These are phyloP conservation scores for Cyathus olla DNA, from an alignment of 1,284 basidiomycete genomes.

Conservation along the genomic window DNA sequence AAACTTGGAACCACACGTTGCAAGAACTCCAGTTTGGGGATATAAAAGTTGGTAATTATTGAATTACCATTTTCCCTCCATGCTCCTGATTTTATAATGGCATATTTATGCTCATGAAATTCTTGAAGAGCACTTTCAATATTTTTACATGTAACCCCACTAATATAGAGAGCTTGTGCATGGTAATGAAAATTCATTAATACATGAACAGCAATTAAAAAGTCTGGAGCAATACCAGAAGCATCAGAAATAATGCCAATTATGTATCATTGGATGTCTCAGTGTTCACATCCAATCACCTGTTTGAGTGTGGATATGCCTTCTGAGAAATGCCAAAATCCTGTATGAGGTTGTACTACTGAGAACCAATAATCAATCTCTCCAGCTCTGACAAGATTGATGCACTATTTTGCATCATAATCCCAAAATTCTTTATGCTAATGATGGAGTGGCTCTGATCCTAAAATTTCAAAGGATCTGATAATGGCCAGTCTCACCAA, in stretches of 20 bases:
- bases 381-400: slow-evolving; percentile 18
- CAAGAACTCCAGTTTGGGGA: slow-evolving; percentile 44
- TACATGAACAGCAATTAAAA: slow-evolving; percentile 32
- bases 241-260: slow-evolving; percentile 27
- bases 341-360: slow-evolving; percentile 29
- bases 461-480: slow-evolving; percentile 36
- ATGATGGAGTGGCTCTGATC: slow-evolving; percentile 39
- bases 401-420: slow-evolving; percentile 38
- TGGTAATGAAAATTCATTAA: slow-evolving; percentile 44
- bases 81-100: slow-evolving; percentile 26
- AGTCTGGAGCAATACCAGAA: slow-evolving; percentile 25
- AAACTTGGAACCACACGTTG: slow-evolving; percentile 40
- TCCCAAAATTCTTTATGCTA: slow-evolving; percentile 42
- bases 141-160: slow-evolving; percentile 10
- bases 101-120: slow-evolving; percentile 36
- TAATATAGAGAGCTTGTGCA: slow-evolving; percentile 29
- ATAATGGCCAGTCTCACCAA: slow-evolving; percentile 36
- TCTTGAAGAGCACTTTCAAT: slow-evolving; percentile 22
- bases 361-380: slow-evolving; percentile 42
- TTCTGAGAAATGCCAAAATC: slow-evolving; percentile 32
- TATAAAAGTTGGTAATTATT: slow-evolving; percentile 31
- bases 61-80: slow-evolving; percentile 16
- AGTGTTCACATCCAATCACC: slow-evolving; percentile 35
- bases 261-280: slow-evolving; percentile 35
- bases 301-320: slow-evolving; percentile 41